Evolutionary conservation across 169 alveolate species (phyloP).

Genomic region (Eimeria sp.): DNA sequence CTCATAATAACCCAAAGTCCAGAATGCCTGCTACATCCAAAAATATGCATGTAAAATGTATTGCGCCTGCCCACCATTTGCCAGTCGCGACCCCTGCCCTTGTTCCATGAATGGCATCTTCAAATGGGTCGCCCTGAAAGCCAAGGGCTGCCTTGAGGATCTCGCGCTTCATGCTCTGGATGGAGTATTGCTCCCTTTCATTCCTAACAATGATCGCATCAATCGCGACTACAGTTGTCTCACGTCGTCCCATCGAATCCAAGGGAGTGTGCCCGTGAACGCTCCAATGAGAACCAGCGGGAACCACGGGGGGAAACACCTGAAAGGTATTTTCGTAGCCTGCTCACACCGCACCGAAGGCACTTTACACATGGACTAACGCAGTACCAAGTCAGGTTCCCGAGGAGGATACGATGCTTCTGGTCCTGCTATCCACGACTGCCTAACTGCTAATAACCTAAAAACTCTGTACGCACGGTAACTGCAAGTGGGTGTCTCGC

Average conservation of each 20-base stretch:
- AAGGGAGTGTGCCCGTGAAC: conserved; percentile 59
- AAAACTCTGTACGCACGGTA: background rate
- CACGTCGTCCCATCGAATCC: conserved; percentile 72
- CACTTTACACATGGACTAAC: background rate
- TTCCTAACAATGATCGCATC: conserved; percentile 52
- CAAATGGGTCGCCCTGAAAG: conserved; percentile 78
- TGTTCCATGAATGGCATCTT: background rate
- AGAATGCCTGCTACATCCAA: background rate
- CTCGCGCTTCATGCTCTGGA: conserved; percentile 38
- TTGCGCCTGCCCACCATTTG: conserved; percentile 20
- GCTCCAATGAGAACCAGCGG: conserved; percentile 25
- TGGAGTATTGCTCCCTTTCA: conserved; percentile 18
- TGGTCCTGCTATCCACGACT: background rate
- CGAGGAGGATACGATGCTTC: background rate
- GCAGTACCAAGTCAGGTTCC: background rate
- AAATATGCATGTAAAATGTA: background rate
- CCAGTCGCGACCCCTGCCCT: conserved; percentile 64
- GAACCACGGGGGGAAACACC: conserved; percentile 43
- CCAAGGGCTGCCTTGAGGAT: conserved; percentile 69
- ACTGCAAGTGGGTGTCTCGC: background rate
- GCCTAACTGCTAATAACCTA: background rate
- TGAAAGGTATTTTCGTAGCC: conserved; percentile 66
- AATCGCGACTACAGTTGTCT: conserved; percentile 49
- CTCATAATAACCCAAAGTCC: background rate
- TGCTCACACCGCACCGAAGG: conserved; percentile 7